phyloP scores from a whole-genome alignment of 495 filamentous ascomycete genomes.

The Parathielavia appendiculata region DNA sequence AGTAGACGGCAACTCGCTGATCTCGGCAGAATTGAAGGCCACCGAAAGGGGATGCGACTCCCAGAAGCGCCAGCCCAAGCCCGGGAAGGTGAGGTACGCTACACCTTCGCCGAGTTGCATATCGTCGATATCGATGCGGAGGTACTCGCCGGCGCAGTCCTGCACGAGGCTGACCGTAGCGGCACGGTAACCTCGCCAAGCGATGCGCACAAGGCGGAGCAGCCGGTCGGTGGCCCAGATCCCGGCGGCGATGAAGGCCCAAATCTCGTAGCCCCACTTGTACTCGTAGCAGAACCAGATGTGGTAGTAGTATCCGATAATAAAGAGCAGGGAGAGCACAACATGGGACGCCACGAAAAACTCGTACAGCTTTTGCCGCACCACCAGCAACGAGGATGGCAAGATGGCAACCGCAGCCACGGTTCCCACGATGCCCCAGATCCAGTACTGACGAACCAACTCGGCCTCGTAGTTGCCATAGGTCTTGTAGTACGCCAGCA shows the following conservation, averaged over 20 bases:
- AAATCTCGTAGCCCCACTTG: constrained; percentile 38
- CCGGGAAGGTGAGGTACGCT: constrained; percentile 42
- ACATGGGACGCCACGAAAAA: constrained; percentile 26
- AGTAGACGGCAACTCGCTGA: constrained; percentile 8
- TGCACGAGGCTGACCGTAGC: constrained; percentile 31
- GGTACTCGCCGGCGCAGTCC: constrained; percentile 27
- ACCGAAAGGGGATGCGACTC: constrained; percentile 45
- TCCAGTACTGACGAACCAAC: constrained; percentile 22
- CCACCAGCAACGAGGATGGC: not conserved
- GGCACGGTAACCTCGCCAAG: constrained; percentile 26
- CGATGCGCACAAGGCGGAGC: constrained; percentile 28
- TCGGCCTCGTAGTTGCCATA: constrained; percentile 24
- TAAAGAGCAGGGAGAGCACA: constrained; percentile 19
- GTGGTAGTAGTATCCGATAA: constrained; percentile 39
- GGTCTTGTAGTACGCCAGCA: not conserved
- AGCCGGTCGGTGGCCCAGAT: constrained; percentile 39
- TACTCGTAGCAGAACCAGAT: constrained; percentile 27
- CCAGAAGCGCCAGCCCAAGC: constrained; percentile 36
- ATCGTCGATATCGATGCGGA: constrained; percentile 32
- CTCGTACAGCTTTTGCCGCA: constrained; percentile 21
- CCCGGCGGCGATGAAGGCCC: constrained; percentile 35
- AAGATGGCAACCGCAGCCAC: constrained; percentile 11
- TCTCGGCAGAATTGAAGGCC: constrained; percentile 15
- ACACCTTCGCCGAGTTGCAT: constrained; percentile 23
- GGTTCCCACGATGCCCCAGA: constrained; percentile 19